phyloP scores from a whole-genome alignment of 805 yeast genomes.

The Cyberlindnera americana region DNA sequence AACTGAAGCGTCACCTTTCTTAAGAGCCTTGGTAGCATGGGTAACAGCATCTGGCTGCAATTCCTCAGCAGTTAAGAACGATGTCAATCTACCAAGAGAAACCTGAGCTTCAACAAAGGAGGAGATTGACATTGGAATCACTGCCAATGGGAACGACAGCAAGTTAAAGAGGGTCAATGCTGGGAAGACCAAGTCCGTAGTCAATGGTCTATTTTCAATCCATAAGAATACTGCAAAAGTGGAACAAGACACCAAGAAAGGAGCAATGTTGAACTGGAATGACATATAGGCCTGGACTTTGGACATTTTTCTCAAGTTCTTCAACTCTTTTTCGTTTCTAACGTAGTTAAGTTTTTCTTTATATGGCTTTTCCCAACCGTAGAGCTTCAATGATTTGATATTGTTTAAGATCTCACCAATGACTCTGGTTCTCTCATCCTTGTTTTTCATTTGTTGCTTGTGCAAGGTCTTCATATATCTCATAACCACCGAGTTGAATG shows the following conservation, averaged over 20 bases:
- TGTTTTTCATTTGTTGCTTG: slow-evolving; percentile 80
- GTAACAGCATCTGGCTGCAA: slow-evolving; percentile 75
- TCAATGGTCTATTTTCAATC: slow-evolving; percentile 57
- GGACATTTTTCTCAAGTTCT: slow-evolving; percentile 72
- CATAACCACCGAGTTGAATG: slow-evolving; percentile 70
- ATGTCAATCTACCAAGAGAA: slow-evolving; percentile 68
- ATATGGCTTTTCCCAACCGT: slow-evolving; percentile 94
- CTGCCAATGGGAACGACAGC: slow-evolving; percentile 86
- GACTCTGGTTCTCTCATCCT: slow-evolving; percentile 88
- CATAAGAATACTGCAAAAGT: slow-evolving; percentile 81
- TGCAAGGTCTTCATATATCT: slow-evolving; percentile 68
- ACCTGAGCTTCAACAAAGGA: slow-evolving; percentile 86
- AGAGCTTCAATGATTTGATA: slow-evolving; percentile 86
- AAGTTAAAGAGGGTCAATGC: slow-evolving; percentile 86
- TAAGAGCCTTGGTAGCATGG: slow-evolving; percentile 42
- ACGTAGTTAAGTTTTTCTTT: slow-evolving; percentile 68
- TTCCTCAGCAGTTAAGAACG: slow-evolving; percentile 72
- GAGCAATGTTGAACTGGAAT: slow-evolving; percentile 82
- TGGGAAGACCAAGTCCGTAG: slow-evolving; percentile 90
- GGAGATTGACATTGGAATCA: slow-evolving; percentile 87
- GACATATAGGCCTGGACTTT: slow-evolving; percentile 62
- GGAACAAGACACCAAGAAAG: slow-evolving; percentile 82
- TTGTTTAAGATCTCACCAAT: slow-evolving; percentile 86
- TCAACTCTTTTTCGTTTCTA: slow-evolving; percentile 83
- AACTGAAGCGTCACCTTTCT: slow-evolving; percentile 65